phyloP scores from a whole-genome alignment of 306 rosid species.

The Hippophae tibetana region DNA sequence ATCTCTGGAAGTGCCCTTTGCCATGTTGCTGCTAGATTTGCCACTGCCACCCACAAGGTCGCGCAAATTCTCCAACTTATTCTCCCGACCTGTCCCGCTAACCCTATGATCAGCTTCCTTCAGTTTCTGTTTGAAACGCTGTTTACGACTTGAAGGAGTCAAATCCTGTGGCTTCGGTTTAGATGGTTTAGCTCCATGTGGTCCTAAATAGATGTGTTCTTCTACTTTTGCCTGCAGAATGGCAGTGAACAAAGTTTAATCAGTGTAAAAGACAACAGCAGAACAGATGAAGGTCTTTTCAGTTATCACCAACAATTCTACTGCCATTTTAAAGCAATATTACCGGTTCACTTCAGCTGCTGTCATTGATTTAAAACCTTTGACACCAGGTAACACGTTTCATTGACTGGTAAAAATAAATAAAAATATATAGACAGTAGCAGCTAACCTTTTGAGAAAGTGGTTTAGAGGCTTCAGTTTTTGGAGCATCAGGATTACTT shows the following conservation, averaged over 20 bases:
- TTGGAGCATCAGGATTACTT: constrained; percentile 28
- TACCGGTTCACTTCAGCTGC: too few species aligned
- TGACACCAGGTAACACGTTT: too few species aligned
- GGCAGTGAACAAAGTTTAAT: constrained; percentile 5
- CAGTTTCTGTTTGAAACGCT: constrained; percentile 69
- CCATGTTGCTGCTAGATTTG: constrained; percentile 29
- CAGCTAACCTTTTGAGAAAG: constrained; percentile 49
- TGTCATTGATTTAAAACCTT: too few species aligned
- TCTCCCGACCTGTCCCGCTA: constrained; percentile 62
- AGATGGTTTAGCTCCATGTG: constrained; percentile 88
- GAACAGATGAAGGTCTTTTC: background rate
- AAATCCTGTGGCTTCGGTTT: constrained; percentile 65
- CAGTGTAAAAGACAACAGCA: background rate
- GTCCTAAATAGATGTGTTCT: constrained; percentile 81
- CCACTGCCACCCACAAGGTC: constrained; percentile 93
- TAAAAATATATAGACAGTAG: background rate
- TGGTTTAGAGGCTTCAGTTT: constrained; percentile 51
- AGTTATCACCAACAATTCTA: background rate
- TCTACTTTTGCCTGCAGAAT: constrained; percentile 49
- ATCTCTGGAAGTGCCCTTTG: constrained; percentile 54
- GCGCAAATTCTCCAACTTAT: constrained; percentile 69
- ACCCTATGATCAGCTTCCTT: constrained; percentile 79
- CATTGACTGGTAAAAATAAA: too few species aligned
- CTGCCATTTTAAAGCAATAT: background rate
- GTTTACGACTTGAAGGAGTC: constrained; percentile 52